These are phyloP conservation scores for Lentinula lateritia DNA, from an alignment of 768 basidiomycete genomes.

Conservation along the genomic window DNA sequence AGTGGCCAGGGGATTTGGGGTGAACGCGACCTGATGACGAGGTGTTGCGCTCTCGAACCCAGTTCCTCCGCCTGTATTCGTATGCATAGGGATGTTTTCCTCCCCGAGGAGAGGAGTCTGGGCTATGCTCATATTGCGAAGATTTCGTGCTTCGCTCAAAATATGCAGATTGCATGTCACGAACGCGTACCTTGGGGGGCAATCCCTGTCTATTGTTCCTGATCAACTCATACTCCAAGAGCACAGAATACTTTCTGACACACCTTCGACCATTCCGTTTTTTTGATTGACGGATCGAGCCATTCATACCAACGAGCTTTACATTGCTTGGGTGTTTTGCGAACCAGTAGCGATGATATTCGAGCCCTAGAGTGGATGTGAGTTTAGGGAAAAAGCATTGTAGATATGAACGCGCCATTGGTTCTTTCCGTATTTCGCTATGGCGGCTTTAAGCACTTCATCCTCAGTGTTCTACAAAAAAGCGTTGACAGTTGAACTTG, in stretches of 20 bases:
- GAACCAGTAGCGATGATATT: constrained; percentile 93
- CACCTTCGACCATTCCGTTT: constrained; percentile 99
- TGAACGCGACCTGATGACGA: constrained; percentile 84
- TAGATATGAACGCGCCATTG: constrained; percentile 57
- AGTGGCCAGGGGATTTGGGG: constrained; percentile 94
- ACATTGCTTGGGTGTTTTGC: constrained; percentile 99
- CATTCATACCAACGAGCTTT: constrained; percentile 99
- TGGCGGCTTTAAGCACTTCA: constrained; percentile 98
- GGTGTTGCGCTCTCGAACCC: constrained; percentile 96
- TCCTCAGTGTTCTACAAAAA: constrained; percentile 86
- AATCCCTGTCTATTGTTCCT: constrained; percentile 68
- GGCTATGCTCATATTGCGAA: constrained; percentile 86
- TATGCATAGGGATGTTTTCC: constrained; percentile 93
- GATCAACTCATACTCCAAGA: neutral
- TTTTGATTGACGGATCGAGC: constrained; percentile 99
- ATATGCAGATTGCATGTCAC: constrained; percentile 32
- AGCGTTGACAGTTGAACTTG: constrained; percentile 8
- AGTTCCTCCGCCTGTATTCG: constrained; percentile 66
- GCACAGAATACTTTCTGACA: constrained; percentile 12
- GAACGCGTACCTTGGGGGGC: constrained; percentile 79
- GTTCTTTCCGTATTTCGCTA: constrained; percentile 95
- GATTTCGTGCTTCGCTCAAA: constrained; percentile 89
- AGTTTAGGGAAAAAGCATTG: neutral
- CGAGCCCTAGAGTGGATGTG: constrained; percentile 65
- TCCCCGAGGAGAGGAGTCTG: constrained; percentile 96